Conservation (phyloP, 768 basidiomycete genomes). For the Leccinum pellstonianum region DNA sequence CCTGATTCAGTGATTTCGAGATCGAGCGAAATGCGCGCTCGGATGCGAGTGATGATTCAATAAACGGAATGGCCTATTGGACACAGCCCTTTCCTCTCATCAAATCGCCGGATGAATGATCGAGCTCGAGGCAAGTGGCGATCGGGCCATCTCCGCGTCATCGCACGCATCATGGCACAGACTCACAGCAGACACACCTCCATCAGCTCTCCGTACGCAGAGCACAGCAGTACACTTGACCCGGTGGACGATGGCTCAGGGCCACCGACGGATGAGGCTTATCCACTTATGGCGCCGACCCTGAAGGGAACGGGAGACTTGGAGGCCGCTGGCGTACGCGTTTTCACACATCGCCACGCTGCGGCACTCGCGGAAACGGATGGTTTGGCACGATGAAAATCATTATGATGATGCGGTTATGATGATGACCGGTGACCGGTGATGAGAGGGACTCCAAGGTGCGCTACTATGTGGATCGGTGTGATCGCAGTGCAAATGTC, state of each 20-base stretch:
- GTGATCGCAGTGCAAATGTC: neutral
- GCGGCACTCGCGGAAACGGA: neutral
- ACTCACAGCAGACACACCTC: neutral
- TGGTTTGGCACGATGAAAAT: neutral
- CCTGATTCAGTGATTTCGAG: neutral
- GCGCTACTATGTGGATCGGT: neutral
- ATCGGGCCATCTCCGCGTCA: neutral
- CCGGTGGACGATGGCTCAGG: neutral
- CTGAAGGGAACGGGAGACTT: neutral
- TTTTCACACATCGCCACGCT: neutral
- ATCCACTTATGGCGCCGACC: neutral
- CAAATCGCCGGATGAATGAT: neutral
- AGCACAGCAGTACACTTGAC: neutral
- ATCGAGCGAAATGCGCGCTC: neutral
- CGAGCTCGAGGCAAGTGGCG: neutral
- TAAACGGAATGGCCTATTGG: neutral
- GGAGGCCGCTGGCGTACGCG: neutral
- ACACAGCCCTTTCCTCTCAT: neutral
- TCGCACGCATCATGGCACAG: neutral
- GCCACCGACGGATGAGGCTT: neutral
- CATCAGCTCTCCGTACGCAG: too few relatives aligned
- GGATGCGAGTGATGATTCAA: neutral
- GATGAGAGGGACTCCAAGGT: neutral
- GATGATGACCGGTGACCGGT: neutral
- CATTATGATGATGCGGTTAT: neutral